Conservation (phyloP, 345 rosid species). For the Rubroshorea leprosula region DNA sequence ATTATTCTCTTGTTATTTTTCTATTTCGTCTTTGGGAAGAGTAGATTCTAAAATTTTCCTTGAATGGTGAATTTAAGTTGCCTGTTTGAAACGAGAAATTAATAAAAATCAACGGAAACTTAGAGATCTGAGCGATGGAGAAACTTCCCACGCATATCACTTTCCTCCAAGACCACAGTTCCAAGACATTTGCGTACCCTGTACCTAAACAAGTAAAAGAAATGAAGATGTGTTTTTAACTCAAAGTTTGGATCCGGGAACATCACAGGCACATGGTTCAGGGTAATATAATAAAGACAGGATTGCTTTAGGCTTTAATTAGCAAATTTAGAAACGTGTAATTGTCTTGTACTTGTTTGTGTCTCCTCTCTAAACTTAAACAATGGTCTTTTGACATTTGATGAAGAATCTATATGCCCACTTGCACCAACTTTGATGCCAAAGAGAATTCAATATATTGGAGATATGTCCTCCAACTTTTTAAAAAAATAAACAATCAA, state of each 20-base stretch:
- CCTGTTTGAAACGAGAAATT: no score
- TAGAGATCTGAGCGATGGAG: slow-evolving; percentile 4
- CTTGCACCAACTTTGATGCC: no score
- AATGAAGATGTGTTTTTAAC: background rate
- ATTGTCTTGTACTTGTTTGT: slow-evolving; percentile 4
- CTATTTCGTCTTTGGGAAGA: background rate
- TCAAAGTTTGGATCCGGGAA: background rate
- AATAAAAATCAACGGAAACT: background rate
- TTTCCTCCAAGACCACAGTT: slow-evolving; percentile 11
- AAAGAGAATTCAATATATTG: no score
- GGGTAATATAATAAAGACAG: background rate
- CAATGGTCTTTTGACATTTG: no score
- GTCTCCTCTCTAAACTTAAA: background rate
- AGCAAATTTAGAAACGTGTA: no score
- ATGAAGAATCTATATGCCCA: no score
- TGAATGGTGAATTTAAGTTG: no score
- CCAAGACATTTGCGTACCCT: slow-evolving; percentile 8
- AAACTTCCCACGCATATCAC: slow-evolving; percentile 12
- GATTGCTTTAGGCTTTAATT: no score
- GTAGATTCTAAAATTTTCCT: background rate
- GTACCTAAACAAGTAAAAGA: background rate
- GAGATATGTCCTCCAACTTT: no score
- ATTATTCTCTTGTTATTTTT: slow-evolving; percentile 8
- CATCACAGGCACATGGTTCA: slow-evolving; percentile 9
- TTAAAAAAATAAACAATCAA: no score